Evolutionary conservation across 345 rosid species (phyloP), one percentile per base, ranked within the genome.

Genomic region (Xanthoceras sorbifolium): DNA sequence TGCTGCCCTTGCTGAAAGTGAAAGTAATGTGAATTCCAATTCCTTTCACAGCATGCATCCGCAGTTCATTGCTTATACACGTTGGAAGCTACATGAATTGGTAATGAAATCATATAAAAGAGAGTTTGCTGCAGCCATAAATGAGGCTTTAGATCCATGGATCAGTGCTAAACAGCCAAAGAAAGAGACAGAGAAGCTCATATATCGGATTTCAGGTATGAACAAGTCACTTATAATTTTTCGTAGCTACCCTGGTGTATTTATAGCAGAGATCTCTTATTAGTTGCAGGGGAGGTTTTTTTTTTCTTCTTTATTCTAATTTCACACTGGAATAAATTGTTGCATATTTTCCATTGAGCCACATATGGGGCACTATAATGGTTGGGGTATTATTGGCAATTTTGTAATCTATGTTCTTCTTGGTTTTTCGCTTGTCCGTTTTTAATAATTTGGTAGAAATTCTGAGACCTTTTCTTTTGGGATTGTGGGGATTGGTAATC

Each of bases 111-210:
- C 98, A 10, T 97, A 86, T 82, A 92, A 92, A 85, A 92, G 99
- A 71, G 99, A 94, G 80, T 94, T 97, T 85, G 92, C 99, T 81
- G 95, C 97, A 38, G 97, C 97, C 70, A 88, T 92, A 82, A 97
- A 94, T 78, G 99, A 97, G 87, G 97, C 93, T 76, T 81, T 97
- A 80, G 99, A 97, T 85, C 94, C 98, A 17, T 97, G 99, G 99
- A 89, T 97, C 82, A 87, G 79, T 84, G 91, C 90, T 34, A 92
- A 91, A 85, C 99, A 91, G 88, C 97, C 99, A 64, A 92, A 88
- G 90, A 96, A 89, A 80, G 98, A 93, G 74, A 82, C 74, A 23
- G 99, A 93, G 69, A 90, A 90, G 84, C 93, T 78, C 72, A 80
- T 86, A n/a, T 91, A 90, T 85, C 85, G 91, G 72, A 93, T 86